Base-by-base conservation (phyloP, 495 filamentous ascomycete genomes). In the Lasiosphaeria miniovina region DNA sequence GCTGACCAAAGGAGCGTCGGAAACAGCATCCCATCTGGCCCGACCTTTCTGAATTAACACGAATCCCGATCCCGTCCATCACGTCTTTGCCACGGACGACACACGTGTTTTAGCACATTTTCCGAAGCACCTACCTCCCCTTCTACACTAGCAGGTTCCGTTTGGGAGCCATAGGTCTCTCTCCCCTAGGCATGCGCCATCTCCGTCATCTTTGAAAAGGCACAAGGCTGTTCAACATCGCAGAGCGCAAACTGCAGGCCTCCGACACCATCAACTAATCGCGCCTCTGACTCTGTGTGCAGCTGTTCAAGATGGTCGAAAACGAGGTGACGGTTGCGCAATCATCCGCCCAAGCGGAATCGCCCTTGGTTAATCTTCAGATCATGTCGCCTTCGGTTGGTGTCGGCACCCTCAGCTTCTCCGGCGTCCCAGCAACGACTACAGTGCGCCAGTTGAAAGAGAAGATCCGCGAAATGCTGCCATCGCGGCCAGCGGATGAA, bases 361-460 rank as follows among this genome's bases (percentile, higher is more conserved):
- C 55, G 49, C 64, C 57, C 59, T 51, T 66, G 45, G 77, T 89
- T 62, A 82, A 79, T 35, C 72, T 91, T 35, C 78, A 87, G 62
- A 75, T 90, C 48, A 63, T 90, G 9, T 89, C 86, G 62, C 87
- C 87, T 3, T 86, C 85, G 1, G 65, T 78, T 36, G 81, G 83
- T 32, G 76, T 86, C 49, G 76, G 77, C 34, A 80, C 78, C 6
- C 69, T 88, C 41, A 77, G 77, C 15, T 79, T 90, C 54, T 65
- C 77, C 3, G 70, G 77, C 17, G 57, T 90, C 14, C 72, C 83
- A 3, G 71, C 78, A 4, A 71, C 80, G 1, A 82, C 80, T 0
- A 90, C 86, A 3, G 65, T 91, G 36, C 79, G 74, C 14, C 72
- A 85, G 61, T 68, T 92, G 17, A 89, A 86, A 66, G 73, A 74